A percentile compares a stretch with the other conserved stretches of the same genome.
phyloP scores from a whole-genome alignment of 495 filamentous ascomycete genomes.

The Penicillium taxi region DNA sequence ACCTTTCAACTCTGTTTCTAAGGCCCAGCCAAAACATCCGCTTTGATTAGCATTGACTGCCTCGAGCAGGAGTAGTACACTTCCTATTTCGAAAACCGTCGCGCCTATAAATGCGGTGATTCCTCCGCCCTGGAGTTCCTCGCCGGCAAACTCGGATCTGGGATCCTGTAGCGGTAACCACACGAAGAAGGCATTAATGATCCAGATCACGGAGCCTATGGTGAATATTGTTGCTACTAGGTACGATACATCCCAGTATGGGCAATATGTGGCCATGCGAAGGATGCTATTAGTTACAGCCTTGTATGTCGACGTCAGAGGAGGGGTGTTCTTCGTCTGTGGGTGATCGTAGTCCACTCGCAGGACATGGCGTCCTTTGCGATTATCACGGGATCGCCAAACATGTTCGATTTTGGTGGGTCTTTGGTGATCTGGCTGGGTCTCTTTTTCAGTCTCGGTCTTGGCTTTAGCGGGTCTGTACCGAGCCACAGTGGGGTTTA shows the following conservation, averaged over 20 bases:
- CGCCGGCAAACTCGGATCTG: constrained; percentile 45
- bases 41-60: constrained; percentile 59
- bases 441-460: background rate
- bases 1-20: constrained; percentile 42
- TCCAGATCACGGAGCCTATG: constrained; percentile 55
- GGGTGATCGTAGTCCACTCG: constrained; percentile 29
- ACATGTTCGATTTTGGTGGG: constrained; percentile 25
- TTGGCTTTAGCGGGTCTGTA: constrained; percentile 3
- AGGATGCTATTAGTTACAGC: constrained; percentile 37
- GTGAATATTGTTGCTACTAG: constrained; percentile 60
- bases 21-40: constrained; percentile 66
- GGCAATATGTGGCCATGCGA: constrained; percentile 50
- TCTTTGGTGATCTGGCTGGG: constrained; percentile 3
- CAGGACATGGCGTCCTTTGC: constrained; percentile 60
- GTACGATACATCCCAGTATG: constrained; percentile 63
- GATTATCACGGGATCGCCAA: constrained; percentile 62
- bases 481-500: constrained; percentile 18
- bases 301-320: constrained; percentile 32
- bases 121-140: constrained; percentile 46
- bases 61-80: constrained; percentile 57
- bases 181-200: constrained; percentile 61
- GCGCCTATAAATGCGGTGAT: constrained; percentile 63
- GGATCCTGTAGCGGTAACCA: constrained; percentile 54
- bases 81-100: constrained; percentile 60
- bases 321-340: constrained; percentile 28